phyloP scores from a whole-genome alignment of 208 protist genomes.

The Tritrichomonas foetus region DNA sequence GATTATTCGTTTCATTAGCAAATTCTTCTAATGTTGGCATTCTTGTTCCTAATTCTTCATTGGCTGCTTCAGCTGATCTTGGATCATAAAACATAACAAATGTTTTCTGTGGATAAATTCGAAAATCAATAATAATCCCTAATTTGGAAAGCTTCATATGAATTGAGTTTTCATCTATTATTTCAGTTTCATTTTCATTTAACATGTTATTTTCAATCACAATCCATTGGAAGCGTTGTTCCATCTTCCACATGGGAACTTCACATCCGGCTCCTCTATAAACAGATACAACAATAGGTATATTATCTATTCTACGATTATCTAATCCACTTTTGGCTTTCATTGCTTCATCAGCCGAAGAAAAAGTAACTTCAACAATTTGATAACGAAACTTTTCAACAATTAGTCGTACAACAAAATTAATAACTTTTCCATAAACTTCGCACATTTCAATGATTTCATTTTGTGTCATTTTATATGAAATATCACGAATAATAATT shows the following conservation, averaged over 20 bases:
- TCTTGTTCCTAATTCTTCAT: not conserved
- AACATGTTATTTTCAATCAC: not conserved
- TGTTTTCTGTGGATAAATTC: not conserved
- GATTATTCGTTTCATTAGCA: not conserved
- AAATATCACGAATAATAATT: not conserved
- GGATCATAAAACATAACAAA: not conserved
- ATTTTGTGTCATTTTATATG: not conserved
- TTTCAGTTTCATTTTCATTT: not conserved
- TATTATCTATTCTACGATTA: not conserved
- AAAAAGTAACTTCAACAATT: not conserved
- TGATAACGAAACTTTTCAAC: not conserved
- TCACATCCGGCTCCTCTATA: not conserved
- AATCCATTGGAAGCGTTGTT: not conserved
- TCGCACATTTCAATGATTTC: not conserved
- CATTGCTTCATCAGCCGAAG: not conserved
- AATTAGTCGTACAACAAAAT: not conserved
- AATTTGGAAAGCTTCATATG: no score
- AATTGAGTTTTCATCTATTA: no score
- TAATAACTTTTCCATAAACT: not conserved
- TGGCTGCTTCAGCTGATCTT: not conserved
- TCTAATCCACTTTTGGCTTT: not conserved
- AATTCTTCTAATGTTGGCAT: not conserved
- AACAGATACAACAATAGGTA: not conserved
- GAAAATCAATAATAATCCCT: not conserved
- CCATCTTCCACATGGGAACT: not conserved